Evolutionary conservation across 805 yeast species (phyloP).

Genomic region (Priceomyces haplophilus): DNA sequence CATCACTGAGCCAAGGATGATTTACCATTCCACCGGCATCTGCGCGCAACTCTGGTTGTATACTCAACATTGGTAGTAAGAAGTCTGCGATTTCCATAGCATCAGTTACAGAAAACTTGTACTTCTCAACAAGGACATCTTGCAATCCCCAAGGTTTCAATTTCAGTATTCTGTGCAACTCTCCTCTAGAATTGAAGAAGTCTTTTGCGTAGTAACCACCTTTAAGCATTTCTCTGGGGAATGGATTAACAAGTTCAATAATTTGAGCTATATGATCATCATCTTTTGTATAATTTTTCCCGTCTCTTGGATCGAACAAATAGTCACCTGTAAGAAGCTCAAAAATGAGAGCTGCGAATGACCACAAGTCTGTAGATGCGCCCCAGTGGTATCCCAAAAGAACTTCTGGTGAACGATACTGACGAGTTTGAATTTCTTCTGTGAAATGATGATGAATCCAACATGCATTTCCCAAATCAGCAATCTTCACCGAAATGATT

Average conservation of each 20-base stretch:
- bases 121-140: conserved; percentile 81
- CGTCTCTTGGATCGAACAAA: conserved; percentile 83
- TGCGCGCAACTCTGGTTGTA: conserved; percentile 78
- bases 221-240: conserved; percentile 58
- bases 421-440: conserved; percentile 66
- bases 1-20: conserved; percentile 81
- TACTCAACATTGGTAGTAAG: conserved; percentile 73
- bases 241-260: conserved; percentile 71
- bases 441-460: conserved; percentile 62
- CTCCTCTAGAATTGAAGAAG: conserved; percentile 65
- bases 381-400: conserved; percentile 86
- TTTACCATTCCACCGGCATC: conserved; percentile 96
- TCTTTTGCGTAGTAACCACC: conserved; percentile 60
- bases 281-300: conserved; percentile 75
- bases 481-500: conserved; percentile 62
- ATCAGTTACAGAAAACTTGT: conserved; percentile 64
- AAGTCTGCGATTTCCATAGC: conserved; percentile 75
- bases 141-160: conserved; percentile 86
- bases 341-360: conserved; percentile 87
- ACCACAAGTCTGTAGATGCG: conserved; percentile 92
- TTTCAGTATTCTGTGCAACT: conserved; percentile 72
- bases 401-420: conserved; percentile 64
- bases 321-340: conserved; percentile 94
- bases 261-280: conserved; percentile 97
- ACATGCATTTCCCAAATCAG: conserved; percentile 71